Conservation (phyloP, 2,329 filamentous ascomycete genomes). For the Phaeosphaeria sp. region DNA sequence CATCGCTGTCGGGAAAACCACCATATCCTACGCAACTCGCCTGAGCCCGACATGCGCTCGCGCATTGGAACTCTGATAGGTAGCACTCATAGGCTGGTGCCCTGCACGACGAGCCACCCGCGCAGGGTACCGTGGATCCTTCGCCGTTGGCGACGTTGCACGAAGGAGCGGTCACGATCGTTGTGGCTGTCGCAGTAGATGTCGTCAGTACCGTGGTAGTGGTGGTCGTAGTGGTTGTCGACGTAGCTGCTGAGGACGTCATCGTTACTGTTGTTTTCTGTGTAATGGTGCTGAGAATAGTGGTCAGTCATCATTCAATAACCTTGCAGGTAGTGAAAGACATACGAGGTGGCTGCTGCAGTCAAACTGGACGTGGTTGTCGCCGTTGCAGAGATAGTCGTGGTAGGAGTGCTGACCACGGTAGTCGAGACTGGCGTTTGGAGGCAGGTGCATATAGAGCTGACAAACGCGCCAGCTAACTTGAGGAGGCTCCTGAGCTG, state of each 20-base stretch:
- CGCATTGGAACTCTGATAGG: too few relatives aligned
- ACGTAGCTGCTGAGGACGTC: not conserved
- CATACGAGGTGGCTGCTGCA: not conserved
- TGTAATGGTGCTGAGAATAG: not conserved
- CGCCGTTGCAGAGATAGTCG: not conserved
- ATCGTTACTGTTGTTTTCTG: not conserved
- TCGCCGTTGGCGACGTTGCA: not conserved
- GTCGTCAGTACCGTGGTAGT: not conserved
- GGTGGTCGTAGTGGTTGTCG: not conserved
- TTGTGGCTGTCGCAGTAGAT: not conserved
- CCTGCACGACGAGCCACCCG: too few relatives aligned
- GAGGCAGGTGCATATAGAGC: not conserved
- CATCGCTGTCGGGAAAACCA: too few relatives aligned
- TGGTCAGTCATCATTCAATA: not conserved
- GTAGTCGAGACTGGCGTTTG: not conserved
- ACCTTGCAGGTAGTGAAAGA: not conserved
- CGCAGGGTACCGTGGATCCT: not conserved
- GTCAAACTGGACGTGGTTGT: not conserved
- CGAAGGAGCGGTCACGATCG: not conserved
- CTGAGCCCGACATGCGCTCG: too few relatives aligned
- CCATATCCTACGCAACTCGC: too few relatives aligned
- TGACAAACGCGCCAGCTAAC: not conserved
- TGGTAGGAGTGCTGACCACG: not conserved
- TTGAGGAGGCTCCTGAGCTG: not conserved
- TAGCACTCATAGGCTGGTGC: too few relatives aligned